Evolutionary conservation across 1,139 yeast genomes (phyloP).

Genomic region (Geotrichum cucujoidarum): DNA sequence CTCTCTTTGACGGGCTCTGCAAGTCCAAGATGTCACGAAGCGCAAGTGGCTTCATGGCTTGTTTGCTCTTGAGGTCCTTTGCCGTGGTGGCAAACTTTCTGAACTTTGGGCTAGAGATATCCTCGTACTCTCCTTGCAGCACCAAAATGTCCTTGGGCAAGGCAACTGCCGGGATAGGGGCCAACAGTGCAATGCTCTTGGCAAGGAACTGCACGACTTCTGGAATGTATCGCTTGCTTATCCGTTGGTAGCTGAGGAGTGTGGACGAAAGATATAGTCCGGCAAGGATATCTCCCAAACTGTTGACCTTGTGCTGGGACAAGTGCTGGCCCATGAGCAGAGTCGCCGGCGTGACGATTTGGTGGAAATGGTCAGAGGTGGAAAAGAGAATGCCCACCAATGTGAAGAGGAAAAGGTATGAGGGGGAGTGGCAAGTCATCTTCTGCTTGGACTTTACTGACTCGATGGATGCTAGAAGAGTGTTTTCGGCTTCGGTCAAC

Average conservation of each 20-base stretch:
- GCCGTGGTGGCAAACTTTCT: conserved; percentile 15
- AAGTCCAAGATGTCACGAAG: conserved; percentile 12
- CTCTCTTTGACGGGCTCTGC: background rate
- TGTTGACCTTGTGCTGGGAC: conserved; percentile 44
- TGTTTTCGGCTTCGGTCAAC: conserved; percentile 28
- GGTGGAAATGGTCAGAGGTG: conserved; percentile 92
- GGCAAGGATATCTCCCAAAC: conserved; percentile 40
- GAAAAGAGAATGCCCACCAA: conserved; percentile 76
- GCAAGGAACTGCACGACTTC: conserved; percentile 64
- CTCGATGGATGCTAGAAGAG: conserved; percentile 13
- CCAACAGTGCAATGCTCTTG: conserved; percentile 17
- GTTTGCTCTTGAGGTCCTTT: conserved; percentile 1
- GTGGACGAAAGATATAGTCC: conserved; percentile 64
- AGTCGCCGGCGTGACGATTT: conserved; percentile 79
- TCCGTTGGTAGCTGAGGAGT: conserved; percentile 64
- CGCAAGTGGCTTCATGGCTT: conserved; percentile 9
- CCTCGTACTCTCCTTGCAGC: conserved; percentile 13
- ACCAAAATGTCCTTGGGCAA: conserved; percentile 18
- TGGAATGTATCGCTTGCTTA: conserved; percentile 77
- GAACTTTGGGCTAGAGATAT: conserved; percentile 6
- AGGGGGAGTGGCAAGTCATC: conserved; percentile 20
- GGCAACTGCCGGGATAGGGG: conserved; percentile 14
- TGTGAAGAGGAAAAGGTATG: conserved; percentile 64
- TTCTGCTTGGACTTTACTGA: conserved; percentile 5
- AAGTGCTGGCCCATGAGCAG: conserved; percentile 69